Base-by-base conservation (phyloP, 169 alveolate genomes). In the Ichthyophthirius multifiliis region DNA sequence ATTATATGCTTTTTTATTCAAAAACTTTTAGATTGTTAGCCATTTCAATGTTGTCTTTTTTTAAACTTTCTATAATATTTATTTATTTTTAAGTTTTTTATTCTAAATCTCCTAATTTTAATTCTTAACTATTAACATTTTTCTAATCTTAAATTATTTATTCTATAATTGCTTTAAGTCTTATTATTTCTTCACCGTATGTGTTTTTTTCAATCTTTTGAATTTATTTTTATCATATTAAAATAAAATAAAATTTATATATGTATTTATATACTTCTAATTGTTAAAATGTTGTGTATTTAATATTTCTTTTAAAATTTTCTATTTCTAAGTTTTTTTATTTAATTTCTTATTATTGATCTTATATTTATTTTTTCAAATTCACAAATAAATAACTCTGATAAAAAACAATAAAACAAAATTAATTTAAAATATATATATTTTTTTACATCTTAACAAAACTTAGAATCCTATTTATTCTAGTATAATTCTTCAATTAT, bases 221-320 rank as follows among this genome's bases (percentile, higher is more conserved):
- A 3, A 1, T 55, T 55, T 39, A 27, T 16, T 10, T 20, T 1
- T 55, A 2, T 27, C 23, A 55, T 20, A 4, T 1, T 34, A 7
- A 20, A 9, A 2, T 46, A 13, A 4, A 15, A 10, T 15, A 1
- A 27, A 2, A 2, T 55, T 5, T 0, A 20, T 4, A 5, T 2
- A 12, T 5, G 1, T 9, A 10, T 7, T 10, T 27, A 2, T 10
- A 10, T 55, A 55, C 71, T 55, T 55, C 71, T 16, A 55, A 9
- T 7, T 55, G 43, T 39, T 55, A 55, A 55, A 55, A 55, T 18
- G 71, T 55, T 20, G 71, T 55, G n/a, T 55, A 55, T 55, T 55
- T 55, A n/a, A 55, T 55, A 18, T 55, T 55, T 23, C 31, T 55
- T 55, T 55, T 55, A 34, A 55, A 27, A 1, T 34, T 55, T 55